Conservation (phyloP, 2,329 filamentous ascomycete species). For the Xylaria sp. region DNA sequence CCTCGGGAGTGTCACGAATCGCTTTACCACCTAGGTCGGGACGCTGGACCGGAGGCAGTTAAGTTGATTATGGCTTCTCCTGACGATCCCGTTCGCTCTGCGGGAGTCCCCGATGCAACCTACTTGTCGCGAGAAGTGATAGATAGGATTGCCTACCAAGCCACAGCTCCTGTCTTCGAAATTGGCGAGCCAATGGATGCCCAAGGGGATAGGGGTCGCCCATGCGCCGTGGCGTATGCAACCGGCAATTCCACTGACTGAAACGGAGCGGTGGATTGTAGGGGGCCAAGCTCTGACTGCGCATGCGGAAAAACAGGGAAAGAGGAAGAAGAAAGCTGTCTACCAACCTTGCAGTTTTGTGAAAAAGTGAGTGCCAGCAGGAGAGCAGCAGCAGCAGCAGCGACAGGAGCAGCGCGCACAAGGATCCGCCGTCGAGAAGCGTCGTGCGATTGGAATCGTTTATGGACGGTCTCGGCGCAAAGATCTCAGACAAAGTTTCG, state of each 20-base stretch:
- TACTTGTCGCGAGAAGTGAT: constrained; percentile 17
- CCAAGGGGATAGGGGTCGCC: constrained; percentile 4
- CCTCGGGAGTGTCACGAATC: constrained; percentile 23
- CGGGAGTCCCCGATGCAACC: constrained; percentile 27
- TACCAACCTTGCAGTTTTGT: constrained; percentile 28
- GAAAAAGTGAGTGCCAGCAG: neutral
- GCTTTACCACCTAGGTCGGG: constrained; percentile 2
- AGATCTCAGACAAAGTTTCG: constrained; percentile 37
- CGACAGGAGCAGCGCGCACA: constrained; percentile 2
- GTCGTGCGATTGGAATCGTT: constrained; percentile 20
- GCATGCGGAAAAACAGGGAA: constrained; percentile 29
- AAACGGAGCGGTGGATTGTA: constrained; percentile 1
- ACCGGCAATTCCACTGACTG: constrained; percentile 3
- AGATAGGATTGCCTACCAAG: constrained; percentile 21
- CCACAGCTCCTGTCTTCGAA: constrained; percentile 20
- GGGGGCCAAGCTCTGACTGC: constrained; percentile 29
- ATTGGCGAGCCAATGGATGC: constrained; percentile 17
- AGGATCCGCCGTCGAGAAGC: constrained; percentile 14
- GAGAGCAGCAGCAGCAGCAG: neutral
- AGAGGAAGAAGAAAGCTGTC: constrained; percentile 8
- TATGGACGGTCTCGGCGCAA: constrained; percentile 32
- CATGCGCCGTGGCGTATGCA: constrained; percentile 29
- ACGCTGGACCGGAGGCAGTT: constrained; percentile 1
- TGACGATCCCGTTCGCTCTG: constrained; percentile 31
- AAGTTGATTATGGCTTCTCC: constrained; percentile 24